A percentile compares a stretch with the other conserved stretches of the same genome.
Evolutionary conservation across 192 early-diverging fungal species (phyloP).

Genomic region (Linnemannia elongata): DNA sequence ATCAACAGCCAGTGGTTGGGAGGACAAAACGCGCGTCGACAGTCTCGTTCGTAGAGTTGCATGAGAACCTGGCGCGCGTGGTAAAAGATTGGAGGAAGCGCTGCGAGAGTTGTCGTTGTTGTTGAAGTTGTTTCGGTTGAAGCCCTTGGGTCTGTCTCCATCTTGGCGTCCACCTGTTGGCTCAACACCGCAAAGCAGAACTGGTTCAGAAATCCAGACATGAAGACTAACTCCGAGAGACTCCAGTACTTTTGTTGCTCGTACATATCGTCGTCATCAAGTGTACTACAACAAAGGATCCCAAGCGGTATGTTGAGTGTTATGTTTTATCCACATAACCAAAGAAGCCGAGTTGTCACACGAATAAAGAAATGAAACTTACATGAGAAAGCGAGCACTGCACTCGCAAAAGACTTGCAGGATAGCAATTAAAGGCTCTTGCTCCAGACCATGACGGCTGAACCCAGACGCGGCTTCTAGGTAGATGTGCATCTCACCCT

Average conservation of each 20-base stretch:
- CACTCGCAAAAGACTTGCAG: conserved; percentile 75
- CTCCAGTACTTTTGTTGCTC: conserved; percentile 69
- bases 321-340: background rate
- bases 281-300: conserved; percentile 50
- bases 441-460: conserved; percentile 58
- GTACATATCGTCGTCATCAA: conserved; percentile 76
- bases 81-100: conserved; percentile 60
- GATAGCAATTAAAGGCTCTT: conserved; percentile 69
- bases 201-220: conserved; percentile 72
- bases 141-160: background rate
- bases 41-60: conserved; percentile 76
- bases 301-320: background rate
- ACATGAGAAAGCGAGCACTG: conserved; percentile 71
- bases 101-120: background rate
- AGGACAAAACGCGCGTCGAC: conserved; percentile 70
- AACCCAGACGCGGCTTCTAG: conserved; percentile 61
- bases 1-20: conserved; percentile 72
- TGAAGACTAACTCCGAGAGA: conserved; percentile 61
- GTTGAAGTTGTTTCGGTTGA: background rate
- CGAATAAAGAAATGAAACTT: conserved; percentile 23
- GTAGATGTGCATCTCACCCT: conserved; percentile 68
- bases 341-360: background rate
- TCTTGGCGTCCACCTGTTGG: conserved; percentile 21
- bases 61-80: conserved; percentile 70
- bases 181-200: conserved; percentile 74